Conservation (phyloP, 2,329 filamentous ascomycete species). For the Tolypocladium inflatum region DNA sequence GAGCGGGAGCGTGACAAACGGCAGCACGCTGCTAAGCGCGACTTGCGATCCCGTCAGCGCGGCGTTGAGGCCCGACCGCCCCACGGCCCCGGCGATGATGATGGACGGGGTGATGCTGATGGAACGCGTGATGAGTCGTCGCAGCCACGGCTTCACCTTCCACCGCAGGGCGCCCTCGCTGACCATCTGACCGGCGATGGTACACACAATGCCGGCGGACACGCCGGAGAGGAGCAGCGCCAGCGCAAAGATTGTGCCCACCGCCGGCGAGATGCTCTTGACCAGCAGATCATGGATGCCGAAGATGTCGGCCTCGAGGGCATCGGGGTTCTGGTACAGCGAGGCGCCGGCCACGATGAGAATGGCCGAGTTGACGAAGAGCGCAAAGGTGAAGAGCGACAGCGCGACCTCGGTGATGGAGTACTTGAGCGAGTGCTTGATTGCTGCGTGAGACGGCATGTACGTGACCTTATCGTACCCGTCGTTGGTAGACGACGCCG, state of each 20-base stretch:
- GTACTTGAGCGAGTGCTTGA: constrained; percentile 63
- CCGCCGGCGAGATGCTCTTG: constrained; percentile 58
- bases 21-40: constrained; percentile 66
- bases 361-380: constrained; percentile 78
- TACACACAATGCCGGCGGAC: constrained; percentile 79
- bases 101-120: constrained; percentile 78
- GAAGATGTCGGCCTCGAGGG: constrained; percentile 67
- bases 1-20: constrained; percentile 73
- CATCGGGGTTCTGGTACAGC: constrained; percentile 53
- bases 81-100: constrained; percentile 73
- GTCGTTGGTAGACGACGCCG: constrained; percentile 6
- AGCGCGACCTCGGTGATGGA: constrained; percentile 61
- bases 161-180: constrained; percentile 73
- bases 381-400: constrained; percentile 71
- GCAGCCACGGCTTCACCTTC: constrained; percentile 67
- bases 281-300: constrained; percentile 69
- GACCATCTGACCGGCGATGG: constrained; percentile 84
- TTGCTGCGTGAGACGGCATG: constrained; percentile 61
- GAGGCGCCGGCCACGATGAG: constrained; percentile 74
- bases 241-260: constrained; percentile 76
- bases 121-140: constrained; percentile 65
- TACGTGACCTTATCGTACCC: constrained; percentile 48
- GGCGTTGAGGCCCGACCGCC: constrained; percentile 56
- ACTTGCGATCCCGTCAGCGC: constrained; percentile 73
- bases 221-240: constrained; percentile 72